Conservation (phyloP, 23 red algal species). For the Gracilaria domingensis region DNA sequence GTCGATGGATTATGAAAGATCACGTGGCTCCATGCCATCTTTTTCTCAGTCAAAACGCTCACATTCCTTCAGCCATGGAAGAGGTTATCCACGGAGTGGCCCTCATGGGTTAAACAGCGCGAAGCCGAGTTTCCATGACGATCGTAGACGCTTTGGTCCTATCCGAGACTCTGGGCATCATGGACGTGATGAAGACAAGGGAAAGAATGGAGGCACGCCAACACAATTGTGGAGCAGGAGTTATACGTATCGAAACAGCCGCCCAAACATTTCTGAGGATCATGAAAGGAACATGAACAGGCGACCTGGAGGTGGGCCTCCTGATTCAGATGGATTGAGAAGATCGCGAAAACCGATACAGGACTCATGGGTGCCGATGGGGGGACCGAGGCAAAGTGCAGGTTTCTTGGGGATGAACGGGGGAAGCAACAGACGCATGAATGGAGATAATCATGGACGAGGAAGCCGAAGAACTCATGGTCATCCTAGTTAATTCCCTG, state of each 20-base stretch:
- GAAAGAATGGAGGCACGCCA: constrained; percentile 30
- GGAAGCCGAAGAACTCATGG: constrained; percentile 22
- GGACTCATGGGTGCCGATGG: constrained; percentile 17
- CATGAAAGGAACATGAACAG: constrained; percentile 17
- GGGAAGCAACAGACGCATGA: constrained; percentile 7
- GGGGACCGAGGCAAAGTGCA: background rate
- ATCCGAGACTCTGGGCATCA: constrained; percentile 8
- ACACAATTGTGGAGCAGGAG: constrained; percentile 26
- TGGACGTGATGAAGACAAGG: constrained; percentile 19
- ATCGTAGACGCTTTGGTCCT: constrained; percentile 25
- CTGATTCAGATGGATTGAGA: constrained; percentile 18
- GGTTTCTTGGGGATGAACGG: constrained; percentile 27
- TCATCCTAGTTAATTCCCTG: background rate
- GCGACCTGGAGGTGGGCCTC: constrained; percentile 8
- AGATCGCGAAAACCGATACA: constrained; percentile 9
- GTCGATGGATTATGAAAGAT: constrained; percentile 36
- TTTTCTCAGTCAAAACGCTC: constrained; percentile 39
- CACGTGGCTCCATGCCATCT: background rate
- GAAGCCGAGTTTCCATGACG: constrained; percentile 14
- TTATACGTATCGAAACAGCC: constrained; percentile 23
- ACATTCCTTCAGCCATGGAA: constrained; percentile 34
- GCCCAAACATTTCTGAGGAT: constrained; percentile 17
- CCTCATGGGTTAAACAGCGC: constrained; percentile 7
- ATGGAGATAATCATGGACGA: constrained; percentile 8
- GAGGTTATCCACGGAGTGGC: constrained; percentile 4